phyloP scores from a whole-genome alignment of 345 rosid species.

The Hibiscus syriacus region DNA sequence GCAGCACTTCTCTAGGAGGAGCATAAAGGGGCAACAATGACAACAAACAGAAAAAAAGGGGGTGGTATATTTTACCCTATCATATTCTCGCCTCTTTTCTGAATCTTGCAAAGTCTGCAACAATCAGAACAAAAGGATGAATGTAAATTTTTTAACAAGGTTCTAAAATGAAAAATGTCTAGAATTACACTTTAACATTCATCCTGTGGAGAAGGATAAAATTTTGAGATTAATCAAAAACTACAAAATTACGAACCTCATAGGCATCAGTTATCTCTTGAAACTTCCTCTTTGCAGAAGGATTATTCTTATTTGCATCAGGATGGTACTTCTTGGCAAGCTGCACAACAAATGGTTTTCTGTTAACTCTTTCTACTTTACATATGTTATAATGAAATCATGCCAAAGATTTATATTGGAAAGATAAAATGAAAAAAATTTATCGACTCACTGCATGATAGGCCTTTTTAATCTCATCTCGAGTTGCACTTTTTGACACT shows the following conservation, averaged over 20 bases:
- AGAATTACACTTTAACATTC: not conserved
- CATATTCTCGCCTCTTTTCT: slow-evolving; percentile 64
- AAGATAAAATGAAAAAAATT: not conserved
- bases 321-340: slow-evolving; percentile 96
- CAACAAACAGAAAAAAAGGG: not conserved
- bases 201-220: not conserved
- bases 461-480: slow-evolving; percentile 78
- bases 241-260: slow-evolving; percentile 39
- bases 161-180: not conserved
- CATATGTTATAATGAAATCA: not conserved
- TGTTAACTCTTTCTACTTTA: not conserved
- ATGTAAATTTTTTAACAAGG: not conserved
- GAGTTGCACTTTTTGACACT: slow-evolving; percentile 56
- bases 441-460: slow-evolving; percentile 51
- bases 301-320: slow-evolving; percentile 76
- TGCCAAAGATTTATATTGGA: not conserved
- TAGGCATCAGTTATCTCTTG: slow-evolving; percentile 85
- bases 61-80: slow-evolving; percentile 31
- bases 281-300: slow-evolving; percentile 80
- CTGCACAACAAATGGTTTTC: slow-evolving; percentile 27
- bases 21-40: not conserved
- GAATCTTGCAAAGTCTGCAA: slow-evolving; percentile 62
- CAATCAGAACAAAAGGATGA: slow-evolving; percentile 4
- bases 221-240: not conserved
- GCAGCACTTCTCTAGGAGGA: not conserved